These are phyloP conservation scores for Nidula microcarpa DNA, from an alignment of 768 basidiomycete species.

Conservation along the genomic window DNA sequence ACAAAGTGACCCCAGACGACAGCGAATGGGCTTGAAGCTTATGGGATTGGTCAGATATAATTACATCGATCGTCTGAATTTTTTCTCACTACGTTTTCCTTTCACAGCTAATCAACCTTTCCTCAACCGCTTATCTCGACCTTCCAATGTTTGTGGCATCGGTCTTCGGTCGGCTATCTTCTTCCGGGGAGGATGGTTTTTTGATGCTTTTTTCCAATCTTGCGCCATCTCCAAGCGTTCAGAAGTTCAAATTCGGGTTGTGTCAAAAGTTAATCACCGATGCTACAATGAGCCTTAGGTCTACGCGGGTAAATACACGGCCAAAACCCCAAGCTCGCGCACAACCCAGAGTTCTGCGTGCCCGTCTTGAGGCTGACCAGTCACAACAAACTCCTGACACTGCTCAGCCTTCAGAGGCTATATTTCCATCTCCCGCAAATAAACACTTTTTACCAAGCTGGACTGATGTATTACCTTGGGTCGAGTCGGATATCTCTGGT, in stretches of 20 bases:
- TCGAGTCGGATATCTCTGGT: background rate
- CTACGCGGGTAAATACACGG: slow-evolving; percentile 2
- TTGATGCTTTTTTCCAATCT: slow-evolving; percentile 27
- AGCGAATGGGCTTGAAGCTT: slow-evolving; percentile 24
- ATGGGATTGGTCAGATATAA: too few relatives aligned
- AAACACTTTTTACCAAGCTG: background rate
- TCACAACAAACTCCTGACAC: background rate
- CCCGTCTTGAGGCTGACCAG: slow-evolving; percentile 1
- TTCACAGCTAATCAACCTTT: slow-evolving; percentile 36
- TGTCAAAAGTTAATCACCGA: slow-evolving; percentile 34
- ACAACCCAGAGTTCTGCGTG: slow-evolving; percentile 20
- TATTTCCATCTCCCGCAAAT: background rate
- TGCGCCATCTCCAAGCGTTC: slow-evolving; percentile 24
- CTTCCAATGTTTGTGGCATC: slow-evolving; percentile 28
- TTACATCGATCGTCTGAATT: too few relatives aligned
- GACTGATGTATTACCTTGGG: background rate
- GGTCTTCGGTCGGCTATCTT: slow-evolving; percentile 29
- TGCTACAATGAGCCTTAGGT: slow-evolving; percentile 6
- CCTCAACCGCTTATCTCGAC: slow-evolving; percentile 31
- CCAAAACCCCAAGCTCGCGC: slow-evolving; percentile 26
- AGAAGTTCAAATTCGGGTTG: slow-evolving; percentile 36
- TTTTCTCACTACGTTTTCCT: background rate
- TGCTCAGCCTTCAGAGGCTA: background rate
- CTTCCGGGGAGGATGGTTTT: slow-evolving; percentile 19
- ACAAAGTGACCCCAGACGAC: slow-evolving; percentile 22